Evolutionary conservation across 768 basidiomycete species (phyloP).

Genomic region (Lactarius sp.): DNA sequence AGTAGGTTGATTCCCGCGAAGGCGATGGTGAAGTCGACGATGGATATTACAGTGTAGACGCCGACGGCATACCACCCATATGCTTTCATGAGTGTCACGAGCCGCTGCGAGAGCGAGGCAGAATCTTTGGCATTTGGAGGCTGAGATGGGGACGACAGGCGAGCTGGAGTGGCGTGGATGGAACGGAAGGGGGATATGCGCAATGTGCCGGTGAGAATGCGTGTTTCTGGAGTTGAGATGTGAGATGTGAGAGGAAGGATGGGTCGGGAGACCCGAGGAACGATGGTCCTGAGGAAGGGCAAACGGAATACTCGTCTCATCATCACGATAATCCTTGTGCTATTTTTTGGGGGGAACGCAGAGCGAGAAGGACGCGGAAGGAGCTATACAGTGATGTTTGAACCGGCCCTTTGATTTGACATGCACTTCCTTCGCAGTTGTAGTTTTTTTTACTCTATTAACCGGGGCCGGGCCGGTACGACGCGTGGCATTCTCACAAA

Average conservation of each 20-base stretch:
- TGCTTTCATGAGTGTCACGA: conserved; percentile 80
- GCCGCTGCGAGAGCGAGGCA: conserved; percentile 58
- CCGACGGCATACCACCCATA: conserved; percentile 97
- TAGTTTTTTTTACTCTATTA: not conserved
- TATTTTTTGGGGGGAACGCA: not conserved
- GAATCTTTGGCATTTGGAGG: conserved; percentile 37
- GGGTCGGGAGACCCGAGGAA: conserved; percentile 40
- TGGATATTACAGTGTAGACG: conserved; percentile 71
- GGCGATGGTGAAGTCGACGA: conserved; percentile 78
- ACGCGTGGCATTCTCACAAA: too few species aligned
- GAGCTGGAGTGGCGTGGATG: conserved; percentile 46
- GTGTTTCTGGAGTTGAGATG: conserved; percentile 32
- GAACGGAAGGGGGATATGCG: conserved; percentile 39
- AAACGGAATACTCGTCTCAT: conserved; percentile 38
- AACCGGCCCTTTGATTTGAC: not conserved
- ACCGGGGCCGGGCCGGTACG: not conserved
- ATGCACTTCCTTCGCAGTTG: too few species aligned
- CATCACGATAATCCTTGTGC: not conserved
- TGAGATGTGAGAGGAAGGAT: conserved; percentile 48
- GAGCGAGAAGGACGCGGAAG: not conserved
- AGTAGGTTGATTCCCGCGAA: conserved; percentile 82
- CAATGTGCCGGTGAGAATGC: conserved; percentile 31
- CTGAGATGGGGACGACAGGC: conserved; percentile 38
- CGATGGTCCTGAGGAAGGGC: conserved; percentile 42
- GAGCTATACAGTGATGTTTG: not conserved